Conservation (phyloP, 179 eudicot species). For the Sideroxylon spinosum region DNA sequence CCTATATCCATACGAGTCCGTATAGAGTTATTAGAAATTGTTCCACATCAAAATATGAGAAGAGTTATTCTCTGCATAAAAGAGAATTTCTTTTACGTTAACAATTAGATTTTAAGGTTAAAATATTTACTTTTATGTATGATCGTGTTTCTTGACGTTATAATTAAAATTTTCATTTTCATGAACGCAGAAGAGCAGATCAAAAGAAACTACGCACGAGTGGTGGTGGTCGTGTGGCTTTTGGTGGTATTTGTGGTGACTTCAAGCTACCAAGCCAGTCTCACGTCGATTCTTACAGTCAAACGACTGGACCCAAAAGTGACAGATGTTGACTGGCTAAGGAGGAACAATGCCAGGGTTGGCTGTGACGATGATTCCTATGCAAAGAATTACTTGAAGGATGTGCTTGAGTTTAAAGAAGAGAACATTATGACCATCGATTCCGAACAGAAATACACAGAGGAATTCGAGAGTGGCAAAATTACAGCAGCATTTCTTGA, state of each 20-base stretch:
- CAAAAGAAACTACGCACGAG: slow-evolving; percentile 25
- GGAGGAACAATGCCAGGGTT: slow-evolving; percentile 26
- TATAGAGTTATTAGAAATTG: too few species aligned
- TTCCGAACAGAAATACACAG: slow-evolving; percentile 21
- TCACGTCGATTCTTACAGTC: slow-evolving; percentile 44
- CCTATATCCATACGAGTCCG: too few species aligned
- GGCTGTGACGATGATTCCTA: slow-evolving; percentile 47
- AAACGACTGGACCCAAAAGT: slow-evolving; percentile 30
- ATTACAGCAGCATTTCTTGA: slow-evolving; percentile 52
- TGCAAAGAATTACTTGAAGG: slow-evolving; percentile 25
- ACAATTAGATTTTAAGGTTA: too few species aligned
- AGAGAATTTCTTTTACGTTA: too few species aligned
- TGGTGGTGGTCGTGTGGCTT: slow-evolving; percentile 34
- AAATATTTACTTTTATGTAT: too few species aligned
- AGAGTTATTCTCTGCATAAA: too few species aligned
- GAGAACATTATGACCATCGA: slow-evolving; percentile 21
- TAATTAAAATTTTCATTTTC: too few species aligned
- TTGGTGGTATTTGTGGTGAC: slow-evolving; percentile 38
- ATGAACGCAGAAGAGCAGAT: slow-evolving; percentile 30
- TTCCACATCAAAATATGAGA: too few species aligned
- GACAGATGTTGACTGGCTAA: slow-evolving; percentile 28
- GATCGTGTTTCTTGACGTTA: too few species aligned
- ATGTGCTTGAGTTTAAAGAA: slow-evolving; percentile 15
- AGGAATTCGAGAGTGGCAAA: slow-evolving; percentile 22
- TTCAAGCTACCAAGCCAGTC: slow-evolving; percentile 42